Percentiles rank a stretch among this genome's conserved stretches.
Conservation (phyloP, 352 stramenopile species). For the Thraustotheca clavata region DNA sequence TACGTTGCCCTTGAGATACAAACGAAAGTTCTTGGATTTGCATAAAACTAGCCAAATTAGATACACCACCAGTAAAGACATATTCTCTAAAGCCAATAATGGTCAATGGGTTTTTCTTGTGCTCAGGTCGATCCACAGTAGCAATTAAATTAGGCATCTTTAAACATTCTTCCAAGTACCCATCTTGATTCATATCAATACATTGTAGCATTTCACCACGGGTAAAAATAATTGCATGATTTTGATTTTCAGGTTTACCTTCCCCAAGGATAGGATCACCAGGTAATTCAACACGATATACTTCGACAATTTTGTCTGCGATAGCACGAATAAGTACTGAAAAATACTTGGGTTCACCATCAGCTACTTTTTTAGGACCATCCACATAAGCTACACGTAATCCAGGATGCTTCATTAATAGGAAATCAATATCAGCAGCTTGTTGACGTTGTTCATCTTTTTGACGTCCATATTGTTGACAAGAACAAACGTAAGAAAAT, state of each 20-base stretch:
- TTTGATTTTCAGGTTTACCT: slow-evolving; percentile 22
- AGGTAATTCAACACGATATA: slow-evolving; percentile 19
- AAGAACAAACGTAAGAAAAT: slow-evolving; percentile 18
- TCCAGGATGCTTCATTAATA: slow-evolving; percentile 3
- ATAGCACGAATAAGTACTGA: slow-evolving; percentile 15
- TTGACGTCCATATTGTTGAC: slow-evolving; percentile 13
- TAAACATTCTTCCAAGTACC: slow-evolving; percentile 19
- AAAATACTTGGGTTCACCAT: slow-evolving; percentile 17
- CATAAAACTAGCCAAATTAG: slow-evolving; percentile 20
- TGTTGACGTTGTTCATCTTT: slow-evolving; percentile 20
- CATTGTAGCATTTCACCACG: slow-evolving; percentile 20
- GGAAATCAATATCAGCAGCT: slow-evolving; percentile 16
- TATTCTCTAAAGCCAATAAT: slow-evolving; percentile 20
- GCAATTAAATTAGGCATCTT: slow-evolving; percentile 21
- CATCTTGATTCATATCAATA: slow-evolving; percentile 23
- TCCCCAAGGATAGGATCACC: slow-evolving; percentile 20
- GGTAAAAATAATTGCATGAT: slow-evolving; percentile 23
- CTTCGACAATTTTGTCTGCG: slow-evolving; percentile 7
- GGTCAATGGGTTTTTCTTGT: slow-evolving; percentile 17
- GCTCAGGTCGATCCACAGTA: slow-evolving; percentile 1
- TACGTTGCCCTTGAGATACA: slow-evolving; percentile 15
- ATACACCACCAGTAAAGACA: slow-evolving; percentile 15
- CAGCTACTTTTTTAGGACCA: slow-evolving; percentile 19
- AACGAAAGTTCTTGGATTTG: slow-evolving; percentile 17
- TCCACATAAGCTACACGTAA: slow-evolving; percentile 14